Evolutionary conservation across 2,329 filamentous ascomycete genomes (phyloP), one percentile per base, ranked within the genome.

Genomic region (Neopestalotiopsis sp.): DNA sequence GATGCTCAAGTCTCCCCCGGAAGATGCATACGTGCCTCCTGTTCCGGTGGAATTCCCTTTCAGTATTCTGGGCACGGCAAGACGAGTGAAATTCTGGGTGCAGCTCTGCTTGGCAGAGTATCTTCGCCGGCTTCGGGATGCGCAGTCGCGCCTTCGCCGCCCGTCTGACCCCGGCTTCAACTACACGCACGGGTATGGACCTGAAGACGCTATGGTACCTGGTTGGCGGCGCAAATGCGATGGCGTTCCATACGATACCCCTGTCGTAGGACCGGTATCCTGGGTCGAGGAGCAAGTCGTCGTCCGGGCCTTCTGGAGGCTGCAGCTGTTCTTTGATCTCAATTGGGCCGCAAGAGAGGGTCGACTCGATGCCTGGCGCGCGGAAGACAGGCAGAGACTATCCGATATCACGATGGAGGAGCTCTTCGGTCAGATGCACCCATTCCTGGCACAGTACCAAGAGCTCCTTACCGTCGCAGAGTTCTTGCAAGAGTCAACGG

Each of bases 271-370:
- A 17, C 59, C 66, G n/a, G 14, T 40, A 12, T 58, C 57, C 32
- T 67, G 66, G 66, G 57, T 62, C 34, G 66, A 67, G 59, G 66
- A 62, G 24, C 66, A 67, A 45, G 42, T 34, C 66, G 58, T 67
- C 17, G 5, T 63, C 40, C 66, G 66, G 7, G 58, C 66, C 28
- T 63, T 67, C 24, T 67, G 66, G 66, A 28, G 66, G 1, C 42
- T 67, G 20, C 66, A 67, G 59, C 20, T 63, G 28, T 56, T 67
- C 66, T 20, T 32, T 28, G 66, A 67, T 45, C 30, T 67, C 40
- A 40, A 56, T 13, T 28, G 24, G 30, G 66, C 66, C 3, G 59
- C 59, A 5, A n/a, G 9, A n/a, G 28, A 38, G 30, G 24, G 20
- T 32, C 65, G 52, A 4, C 32, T 59, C 32, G 30, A 5, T n/a